Percentiles rank a stretch among this genome's conserved stretches.
Conservation (phyloP, 1,284 basidiomycete species). For the Pyrrhoderma lamaoense region DNA sequence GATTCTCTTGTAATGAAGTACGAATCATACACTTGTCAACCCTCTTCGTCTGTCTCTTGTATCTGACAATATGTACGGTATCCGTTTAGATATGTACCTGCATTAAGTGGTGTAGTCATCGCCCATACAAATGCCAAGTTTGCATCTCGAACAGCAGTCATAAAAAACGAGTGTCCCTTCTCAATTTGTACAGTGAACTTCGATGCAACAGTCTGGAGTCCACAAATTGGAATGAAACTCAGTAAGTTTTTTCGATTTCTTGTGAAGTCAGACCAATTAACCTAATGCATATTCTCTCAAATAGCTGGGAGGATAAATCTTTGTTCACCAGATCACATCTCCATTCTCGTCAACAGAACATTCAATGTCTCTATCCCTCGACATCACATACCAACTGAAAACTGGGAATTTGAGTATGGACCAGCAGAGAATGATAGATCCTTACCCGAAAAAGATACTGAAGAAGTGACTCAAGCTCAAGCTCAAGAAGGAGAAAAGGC, state of each 20-base stretch:
- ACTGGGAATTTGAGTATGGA: constrained; percentile 85
- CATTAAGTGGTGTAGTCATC: constrained; percentile 82
- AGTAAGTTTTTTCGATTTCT: constrained; percentile 41
- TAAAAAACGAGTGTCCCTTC: constrained; percentile 86
- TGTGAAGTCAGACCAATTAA: too few relatives aligned
- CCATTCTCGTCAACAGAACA: constrained; percentile 85
- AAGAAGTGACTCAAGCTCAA: too few relatives aligned
- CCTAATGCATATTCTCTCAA: background rate
- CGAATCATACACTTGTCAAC: constrained; percentile 23
- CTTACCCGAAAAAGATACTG: too few relatives aligned
- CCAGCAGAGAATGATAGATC: constrained; percentile 57
- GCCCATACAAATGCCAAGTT: constrained; percentile 79
- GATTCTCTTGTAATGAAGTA: constrained; percentile 94
- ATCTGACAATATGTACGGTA: background rate
- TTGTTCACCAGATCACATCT: constrained; percentile 91
- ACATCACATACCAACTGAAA: constrained; percentile 77
- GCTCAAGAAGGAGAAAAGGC: constrained; percentile 10
- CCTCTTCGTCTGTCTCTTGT: background rate
- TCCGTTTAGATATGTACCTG: constrained; percentile 72
- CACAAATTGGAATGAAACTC: constrained; percentile 77
- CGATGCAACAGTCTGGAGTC: constrained; percentile 86
- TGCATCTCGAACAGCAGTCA: constrained; percentile 55
- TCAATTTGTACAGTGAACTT: constrained; percentile 72
- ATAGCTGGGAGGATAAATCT: constrained; percentile 83
- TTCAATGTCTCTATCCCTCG: constrained; percentile 97